Percentiles rank a stretch among this genome's conserved stretches.
Conservation (phyloP, 345 rosid species). For the Brassica nigra region DNA sequence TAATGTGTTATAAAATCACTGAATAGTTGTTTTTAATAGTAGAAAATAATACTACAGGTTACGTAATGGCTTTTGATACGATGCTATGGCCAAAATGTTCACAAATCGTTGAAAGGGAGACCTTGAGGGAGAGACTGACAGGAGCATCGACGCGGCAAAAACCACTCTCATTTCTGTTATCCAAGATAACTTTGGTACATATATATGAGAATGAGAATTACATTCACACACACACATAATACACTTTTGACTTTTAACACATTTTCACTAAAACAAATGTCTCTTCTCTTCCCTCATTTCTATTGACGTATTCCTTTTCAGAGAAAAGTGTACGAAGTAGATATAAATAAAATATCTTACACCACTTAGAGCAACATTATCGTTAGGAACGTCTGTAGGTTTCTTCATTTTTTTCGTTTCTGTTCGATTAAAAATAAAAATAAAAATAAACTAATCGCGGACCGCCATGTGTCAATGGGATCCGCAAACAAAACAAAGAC, state of each 20-base stretch:
- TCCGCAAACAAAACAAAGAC: no score
- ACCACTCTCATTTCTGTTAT: conserved; percentile 34
- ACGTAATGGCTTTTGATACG: conserved; percentile 33
- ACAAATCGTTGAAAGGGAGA: conserved; percentile 20
- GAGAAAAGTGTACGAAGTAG: background rate
- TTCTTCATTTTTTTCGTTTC: no score
- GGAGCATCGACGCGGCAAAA: conserved; percentile 17
- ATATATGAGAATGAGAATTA: no score
- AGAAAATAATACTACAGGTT: conserved; percentile 7
- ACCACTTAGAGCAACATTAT: background rate
- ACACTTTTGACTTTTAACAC: no score
- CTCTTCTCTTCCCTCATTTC: no score
- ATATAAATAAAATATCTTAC: conserved; percentile 16
- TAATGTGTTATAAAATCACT: background rate
- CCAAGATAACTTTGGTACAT: background rate
- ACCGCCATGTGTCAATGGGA: no score
- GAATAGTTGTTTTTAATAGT: conserved; percentile 13
- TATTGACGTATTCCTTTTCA: conserved; percentile 11
- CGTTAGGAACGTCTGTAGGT: no score
- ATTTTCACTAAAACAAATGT: no score
- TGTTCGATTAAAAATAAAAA: no score
- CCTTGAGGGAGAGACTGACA: conserved; percentile 9
- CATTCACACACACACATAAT: no score
- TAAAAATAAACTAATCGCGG: no score
- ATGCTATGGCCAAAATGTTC: conserved; percentile 31